These are phyloP conservation scores for Pittosporum tobira DNA, from an alignment of 129 eudicot genomes.

Conservation along the genomic window DNA sequence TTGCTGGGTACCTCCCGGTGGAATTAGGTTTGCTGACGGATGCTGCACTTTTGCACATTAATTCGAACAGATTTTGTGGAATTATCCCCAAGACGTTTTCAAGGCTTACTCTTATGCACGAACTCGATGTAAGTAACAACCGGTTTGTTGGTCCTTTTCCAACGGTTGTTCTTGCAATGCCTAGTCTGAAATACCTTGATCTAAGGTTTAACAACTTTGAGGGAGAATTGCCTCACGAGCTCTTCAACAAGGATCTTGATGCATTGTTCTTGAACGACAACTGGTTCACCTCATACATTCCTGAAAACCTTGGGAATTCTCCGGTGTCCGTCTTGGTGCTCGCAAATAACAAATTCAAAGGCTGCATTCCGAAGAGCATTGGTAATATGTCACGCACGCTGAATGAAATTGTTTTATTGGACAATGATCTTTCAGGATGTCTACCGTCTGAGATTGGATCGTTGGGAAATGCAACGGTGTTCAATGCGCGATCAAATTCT, in stretches of 20 bases:
- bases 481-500: slow-evolving; percentile 34
- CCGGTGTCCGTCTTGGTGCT: slow-evolving; percentile 58
- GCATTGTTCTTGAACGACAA: slow-evolving; percentile 67
- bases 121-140: slow-evolving; percentile 76
- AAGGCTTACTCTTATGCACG: slow-evolving; percentile 34
- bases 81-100: slow-evolving; percentile 38
- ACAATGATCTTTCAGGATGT: slow-evolving; percentile 48
- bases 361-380: slow-evolving; percentile 58
- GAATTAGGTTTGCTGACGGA: slow-evolving; percentile 57
- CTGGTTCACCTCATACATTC: slow-evolving; percentile 40
- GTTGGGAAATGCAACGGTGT: slow-evolving; percentile 40
- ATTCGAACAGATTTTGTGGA: slow-evolving; percentile 76
- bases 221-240: slow-evolving; percentile 44
- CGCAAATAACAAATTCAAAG: slow-evolving; percentile 49
- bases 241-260: slow-evolving; percentile 64
- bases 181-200: slow-evolving; percentile 53
- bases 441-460: slow-evolving; percentile 49
- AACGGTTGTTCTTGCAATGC: slow-evolving; percentile 30
- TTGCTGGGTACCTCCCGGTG: slow-evolving; percentile 56
- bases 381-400: slow-evolving; percentile 40
- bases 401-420: slow-evolving; percentile 38
- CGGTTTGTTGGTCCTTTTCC: slow-evolving; percentile 68
- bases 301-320: slow-evolving; percentile 69
- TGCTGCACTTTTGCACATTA: slow-evolving; percentile 51
- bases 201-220: slow-evolving; percentile 58